Evolutionary conservation across 805 yeast genomes (phyloP), one percentile per base, ranked within the genome.

Genomic region (Starmerella vaccinii): DNA sequence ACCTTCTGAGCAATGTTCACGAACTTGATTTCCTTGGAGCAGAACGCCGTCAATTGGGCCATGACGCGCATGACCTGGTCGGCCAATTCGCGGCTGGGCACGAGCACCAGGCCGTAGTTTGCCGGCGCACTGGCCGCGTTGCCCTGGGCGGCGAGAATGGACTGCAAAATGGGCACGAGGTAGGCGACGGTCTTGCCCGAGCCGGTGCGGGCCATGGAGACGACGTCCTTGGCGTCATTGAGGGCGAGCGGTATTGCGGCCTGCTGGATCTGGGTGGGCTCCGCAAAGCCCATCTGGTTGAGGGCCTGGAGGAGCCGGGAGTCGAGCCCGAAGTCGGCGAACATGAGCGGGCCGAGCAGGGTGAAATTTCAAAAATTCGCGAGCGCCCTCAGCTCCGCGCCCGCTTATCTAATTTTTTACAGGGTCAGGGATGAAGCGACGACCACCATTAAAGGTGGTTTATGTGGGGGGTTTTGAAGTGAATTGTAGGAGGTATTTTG

Each of bases 141-240:
- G n/a, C n/a, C n/a, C n/a, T n/a, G n/a, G n/a, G n/a, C 40, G 12
- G 51, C 26, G 52, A 90, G 70, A 37, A 92, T 76, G 37, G 80
- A 75, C 65, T 92, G 95, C 37, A 92, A 66, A 16, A 92, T 81
- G 6, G 98, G 98, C 45, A 90, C 76, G 56, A 82, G 68, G 64
- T 90, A 90, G 1, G 97, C 95, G 10, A 86, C 84, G 0, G 97
- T 90, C 67, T 90, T 90, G 57, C 97, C 97, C 8, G 95, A 84
- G 4, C 98, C 98, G 0, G 98, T 90, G 23, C 86, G 80, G 6
- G 97, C 96, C 63, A 84, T 81, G 34, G 97, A 97, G 43, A 90
- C 82, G 56, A 90, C 83, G 65, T 90, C 97, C 69, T 88, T 82
- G 63, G 82, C 84, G 58, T 90, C 92, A 57, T 86, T 84, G 48